Conservation (phyloP, 306 rosid genomes). For the Pterocarpus macrocarpus region DNA sequence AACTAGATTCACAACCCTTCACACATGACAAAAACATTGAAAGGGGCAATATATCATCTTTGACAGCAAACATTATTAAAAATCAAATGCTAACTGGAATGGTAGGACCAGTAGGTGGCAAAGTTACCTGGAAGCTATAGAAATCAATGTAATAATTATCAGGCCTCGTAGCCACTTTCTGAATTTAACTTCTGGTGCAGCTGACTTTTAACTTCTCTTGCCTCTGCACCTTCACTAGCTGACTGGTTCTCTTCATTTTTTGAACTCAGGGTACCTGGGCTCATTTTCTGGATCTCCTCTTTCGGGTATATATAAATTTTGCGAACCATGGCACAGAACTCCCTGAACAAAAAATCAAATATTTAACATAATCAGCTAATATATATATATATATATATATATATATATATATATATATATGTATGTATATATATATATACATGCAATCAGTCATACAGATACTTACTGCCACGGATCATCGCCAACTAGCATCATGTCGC, state of each 20-base stretch:
- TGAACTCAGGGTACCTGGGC: conserved; percentile 66
- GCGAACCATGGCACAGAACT: conserved; percentile 90
- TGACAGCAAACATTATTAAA: neutral
- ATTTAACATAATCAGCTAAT: neutral
- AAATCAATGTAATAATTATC: conserved; percentile 49
- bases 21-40: neutral
- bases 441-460: conserved; percentile 21
- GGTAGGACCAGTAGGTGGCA: neutral
- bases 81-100: conserved; percentile 2
- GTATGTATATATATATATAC: neutral
- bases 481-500: conserved; percentile 97
- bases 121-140: conserved; percentile 50
- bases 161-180: conserved; percentile 32
- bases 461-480: conserved; percentile 98
- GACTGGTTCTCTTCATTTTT: conserved; percentile 65
- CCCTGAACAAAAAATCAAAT: conserved; percentile 53
- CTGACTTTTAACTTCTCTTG: conserved; percentile 59
- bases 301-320: conserved; percentile 85
- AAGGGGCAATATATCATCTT: conserved; percentile 1
- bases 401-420: neutral
- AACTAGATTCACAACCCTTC: neutral
- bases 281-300: conserved; percentile 95
- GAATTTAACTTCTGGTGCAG: conserved; percentile 41
- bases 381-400: neutral
- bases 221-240: conserved; percentile 59